phyloP scores from a whole-genome alignment of 441 rosid genomes.

The Brassica balearica region DNA sequence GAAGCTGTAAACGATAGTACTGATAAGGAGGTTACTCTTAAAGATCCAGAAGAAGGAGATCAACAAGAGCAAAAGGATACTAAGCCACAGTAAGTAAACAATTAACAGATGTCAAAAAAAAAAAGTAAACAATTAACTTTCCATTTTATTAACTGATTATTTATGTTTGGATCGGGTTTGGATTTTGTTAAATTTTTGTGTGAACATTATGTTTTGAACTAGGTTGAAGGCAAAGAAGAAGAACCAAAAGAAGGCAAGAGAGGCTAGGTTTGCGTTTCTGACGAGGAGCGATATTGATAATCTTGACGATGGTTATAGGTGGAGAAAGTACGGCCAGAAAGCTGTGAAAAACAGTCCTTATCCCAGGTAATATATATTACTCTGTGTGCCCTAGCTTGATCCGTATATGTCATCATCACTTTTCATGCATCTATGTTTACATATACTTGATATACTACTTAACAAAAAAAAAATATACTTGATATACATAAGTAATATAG shows the following conservation, averaged over 20 bases:
- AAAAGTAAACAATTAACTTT: slow-evolving; percentile 12
- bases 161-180: neutral
- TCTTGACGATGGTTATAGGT: slow-evolving; percentile 89
- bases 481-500: neutral
- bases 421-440: neutral
- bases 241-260: slow-evolving; percentile 79
- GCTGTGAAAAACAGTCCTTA: slow-evolving; percentile 95
- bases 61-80: slow-evolving; percentile 59
- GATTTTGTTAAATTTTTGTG: neutral
- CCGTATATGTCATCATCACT: slow-evolving; percentile 17
- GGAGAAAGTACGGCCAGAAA: slow-evolving; percentile 99
- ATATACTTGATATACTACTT: slow-evolving; percentile 1
- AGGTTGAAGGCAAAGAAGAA: slow-evolving; percentile 93
- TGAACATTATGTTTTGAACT: neutral
- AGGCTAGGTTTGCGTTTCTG: slow-evolving; percentile 91
- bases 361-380: slow-evolving; percentile 67
- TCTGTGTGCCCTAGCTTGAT: slow-evolving; percentile 34
- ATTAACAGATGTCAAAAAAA: too few relatives aligned
- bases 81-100: slow-evolving; percentile 41
- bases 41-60: slow-evolving; percentile 58
- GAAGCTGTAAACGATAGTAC: slow-evolving; percentile 51
- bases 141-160: neutral
- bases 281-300: slow-evolving; percentile 94
- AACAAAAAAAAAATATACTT: too few relatives aligned
- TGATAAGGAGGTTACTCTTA: slow-evolving; percentile 37